phyloP scores from a whole-genome alignment of 768 basidiomycete genomes.

The Russula sp. region DNA sequence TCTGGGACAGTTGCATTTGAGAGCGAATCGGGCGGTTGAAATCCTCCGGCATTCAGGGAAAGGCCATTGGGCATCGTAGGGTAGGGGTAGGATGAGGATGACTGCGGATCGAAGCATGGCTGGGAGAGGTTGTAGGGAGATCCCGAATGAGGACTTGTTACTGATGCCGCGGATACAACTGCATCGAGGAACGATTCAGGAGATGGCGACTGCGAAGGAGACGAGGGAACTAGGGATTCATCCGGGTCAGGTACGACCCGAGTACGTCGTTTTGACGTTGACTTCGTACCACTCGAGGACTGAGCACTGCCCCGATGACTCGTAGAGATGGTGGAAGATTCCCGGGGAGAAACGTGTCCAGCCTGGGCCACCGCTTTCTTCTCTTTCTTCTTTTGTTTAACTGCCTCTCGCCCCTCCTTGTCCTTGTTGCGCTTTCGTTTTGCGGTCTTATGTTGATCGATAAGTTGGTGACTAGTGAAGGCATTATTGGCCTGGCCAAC shows the following conservation, averaged over 20 bases:
- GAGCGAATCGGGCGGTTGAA: slow-evolving; percentile 39
- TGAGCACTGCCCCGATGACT: slow-evolving; percentile 19
- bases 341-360: neutral
- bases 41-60: slow-evolving; percentile 15
- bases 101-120: slow-evolving; percentile 25
- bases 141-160: slow-evolving; percentile 36
- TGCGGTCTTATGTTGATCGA: slow-evolving; percentile 30
- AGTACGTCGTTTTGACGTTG: slow-evolving; percentile 32
- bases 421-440: slow-evolving; percentile 40
- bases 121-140: slow-evolving; percentile 33
- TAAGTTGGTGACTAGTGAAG: slow-evolving; percentile 34
- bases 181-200: slow-evolving; percentile 59
- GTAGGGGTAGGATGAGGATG: slow-evolving; percentile 24
- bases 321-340: slow-evolving; percentile 1
- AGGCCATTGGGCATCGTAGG: slow-evolving; percentile 9
- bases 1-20: slow-evolving; percentile 35
- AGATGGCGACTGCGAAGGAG: slow-evolving; percentile 9
- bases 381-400: slow-evolving; percentile 37
- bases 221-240: slow-evolving; percentile 22
- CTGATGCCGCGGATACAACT: slow-evolving; percentile 63
- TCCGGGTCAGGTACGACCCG: neutral
- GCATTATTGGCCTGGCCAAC: slow-evolving; percentile 47
- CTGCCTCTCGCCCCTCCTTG: slow-evolving; percentile 2
- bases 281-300: slow-evolving; percentile 38
- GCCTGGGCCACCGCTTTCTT: slow-evolving; percentile 33